Evolutionary conservation across 1,284 basidiomycete species (phyloP), one percentile per base, ranked within the genome.

Genomic region (Trametes hirsuta): DNA sequence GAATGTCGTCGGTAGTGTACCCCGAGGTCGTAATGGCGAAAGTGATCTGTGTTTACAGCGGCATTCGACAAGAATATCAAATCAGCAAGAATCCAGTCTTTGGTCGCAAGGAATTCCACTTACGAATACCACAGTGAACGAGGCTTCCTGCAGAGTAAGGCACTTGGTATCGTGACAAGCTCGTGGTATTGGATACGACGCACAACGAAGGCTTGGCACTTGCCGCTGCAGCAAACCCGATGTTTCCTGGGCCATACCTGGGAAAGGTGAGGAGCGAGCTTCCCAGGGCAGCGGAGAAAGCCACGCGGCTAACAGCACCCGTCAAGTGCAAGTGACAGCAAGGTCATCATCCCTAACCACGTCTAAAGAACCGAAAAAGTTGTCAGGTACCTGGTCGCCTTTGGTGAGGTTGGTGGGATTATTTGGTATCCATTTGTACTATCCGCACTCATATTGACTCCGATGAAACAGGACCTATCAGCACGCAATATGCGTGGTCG

Each of bases 191-290:
- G 36, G 22, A 15, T 10, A 22, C 51, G 18, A 21, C 49, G 47
- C 45, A 39, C 37, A 34, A 18, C 39, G 21, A 15, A 39, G 44
- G 49, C 56, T 52, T 52, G 56, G 56, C 56, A 40, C 50, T 58
- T 35, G 49, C 50, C 45, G 12, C 56, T 58, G 8, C 12, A 58
- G 56, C 44, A 58, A 58, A 37, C 12, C 49, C 45, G 44, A 47
- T 37, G 24, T 46, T 52, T 58, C 56, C 49, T 25, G 45, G 44
- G 18, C 8, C 35, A 14, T 3, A 10, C 15, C 5, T 58, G 56
- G 37, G 56, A 58, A 46, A 11, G n/a, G 5, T n/a, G 34, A 18
- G 22, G 22, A 18, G 11, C n/a, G 11, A 22, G 37, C 45, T 47
- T 58, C 56, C 56, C 56, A 52, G 15, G 56, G 5, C 21, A 22